phyloP scores from a whole-genome alignment of 148 eudicot species.

The Arctostaphylos glauca region DNA sequence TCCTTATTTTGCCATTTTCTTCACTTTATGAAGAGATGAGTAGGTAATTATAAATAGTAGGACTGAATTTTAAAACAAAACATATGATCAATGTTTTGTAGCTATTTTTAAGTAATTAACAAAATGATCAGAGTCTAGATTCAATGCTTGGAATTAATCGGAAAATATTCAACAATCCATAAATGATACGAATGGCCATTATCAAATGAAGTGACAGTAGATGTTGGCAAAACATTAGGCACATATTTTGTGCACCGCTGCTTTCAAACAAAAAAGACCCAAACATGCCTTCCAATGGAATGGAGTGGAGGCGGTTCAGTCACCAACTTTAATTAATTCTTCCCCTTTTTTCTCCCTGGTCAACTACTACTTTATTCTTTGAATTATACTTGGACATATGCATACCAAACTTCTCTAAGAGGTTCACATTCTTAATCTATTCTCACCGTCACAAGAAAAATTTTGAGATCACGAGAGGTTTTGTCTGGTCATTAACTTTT shows the following conservation, averaged over 20 bases:
- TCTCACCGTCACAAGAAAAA: too few species aligned
- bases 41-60: too few species aligned
- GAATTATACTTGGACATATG: too few species aligned
- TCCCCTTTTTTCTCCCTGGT: neutral
- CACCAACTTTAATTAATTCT: neutral
- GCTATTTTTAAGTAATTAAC: neutral
- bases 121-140: neutral
- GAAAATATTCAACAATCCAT: neutral
- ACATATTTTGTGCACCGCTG: slow-evolving; percentile 22
- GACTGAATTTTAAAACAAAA: too few species aligned
- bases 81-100: too few species aligned
- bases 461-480: too few species aligned
- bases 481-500: too few species aligned
- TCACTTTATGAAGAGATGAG: too few species aligned
- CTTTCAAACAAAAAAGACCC: slow-evolving; percentile 12
- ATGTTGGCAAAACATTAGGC: slow-evolving; percentile 18
- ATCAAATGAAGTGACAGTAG: slow-evolving; percentile 17
- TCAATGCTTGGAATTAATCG: neutral
- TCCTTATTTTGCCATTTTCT: too few species aligned
- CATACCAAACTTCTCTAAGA: too few species aligned
- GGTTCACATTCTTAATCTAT: too few species aligned
- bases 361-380: too few species aligned
- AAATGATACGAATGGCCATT: neutral
- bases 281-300: neutral
- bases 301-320: neutral